Conservation (phyloP, 805 yeast genomes). For the Hanseniaspora mollemarum region DNA sequence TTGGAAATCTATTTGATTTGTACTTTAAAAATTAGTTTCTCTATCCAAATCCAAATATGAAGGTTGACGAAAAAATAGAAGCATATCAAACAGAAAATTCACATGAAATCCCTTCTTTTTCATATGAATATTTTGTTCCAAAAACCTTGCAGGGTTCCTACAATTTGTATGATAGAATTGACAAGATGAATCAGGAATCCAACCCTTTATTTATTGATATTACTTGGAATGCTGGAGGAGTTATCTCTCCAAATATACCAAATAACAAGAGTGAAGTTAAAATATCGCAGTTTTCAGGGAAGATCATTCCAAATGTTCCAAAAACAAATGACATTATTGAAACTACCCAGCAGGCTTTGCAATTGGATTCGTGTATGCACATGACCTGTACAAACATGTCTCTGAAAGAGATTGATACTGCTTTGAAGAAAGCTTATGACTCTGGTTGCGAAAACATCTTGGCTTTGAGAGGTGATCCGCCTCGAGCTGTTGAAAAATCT, state of each 20-base stretch:
- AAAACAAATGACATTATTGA: slow-evolving; percentile 85
- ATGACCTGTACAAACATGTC: slow-evolving; percentile 95
- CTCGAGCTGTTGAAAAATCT: slow-evolving; percentile 45
- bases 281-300: slow-evolving; percentile 13
- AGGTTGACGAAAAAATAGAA: slow-evolving; percentile 33
- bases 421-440: slow-evolving; percentile 69
- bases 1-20: neutral
- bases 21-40: neutral
- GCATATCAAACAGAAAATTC: slow-evolving; percentile 25
- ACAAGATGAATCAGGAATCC: slow-evolving; percentile 77
- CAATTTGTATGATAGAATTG: slow-evolving; percentile 92
- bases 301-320: slow-evolving; percentile 38
- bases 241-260: slow-evolving; percentile 24
- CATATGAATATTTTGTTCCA: slow-evolving; percentile 95
- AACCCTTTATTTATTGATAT: slow-evolving; percentile 88
- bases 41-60: slow-evolving; percentile 24
- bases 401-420: slow-evolving; percentile 64
- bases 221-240: slow-evolving; percentile 98
- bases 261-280: neutral
- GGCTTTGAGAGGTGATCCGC: slow-evolving; percentile 94
- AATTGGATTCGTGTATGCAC: slow-evolving; percentile 95
- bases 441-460: slow-evolving; percentile 92
- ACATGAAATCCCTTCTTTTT: slow-evolving; percentile 52
- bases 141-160: slow-evolving; percentile 95
- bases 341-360: slow-evolving; percentile 79